Evolutionary conservation across 495 filamentous ascomycete genomes (phyloP).

Genomic region (Aspergillus leporis): DNA sequence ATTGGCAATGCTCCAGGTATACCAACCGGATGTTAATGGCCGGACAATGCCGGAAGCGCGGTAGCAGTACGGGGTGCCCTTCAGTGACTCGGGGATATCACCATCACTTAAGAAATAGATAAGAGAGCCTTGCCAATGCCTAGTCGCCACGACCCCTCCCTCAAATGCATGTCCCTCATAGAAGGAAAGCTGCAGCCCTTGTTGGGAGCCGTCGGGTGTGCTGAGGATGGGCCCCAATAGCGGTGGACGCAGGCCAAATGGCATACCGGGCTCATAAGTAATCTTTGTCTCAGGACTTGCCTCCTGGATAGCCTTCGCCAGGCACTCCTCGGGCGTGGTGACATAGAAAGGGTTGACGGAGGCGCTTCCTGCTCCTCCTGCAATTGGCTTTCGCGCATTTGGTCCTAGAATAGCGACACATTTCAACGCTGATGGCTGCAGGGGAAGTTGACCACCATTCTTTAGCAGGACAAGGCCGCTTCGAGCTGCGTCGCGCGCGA

Average conservation of each 20-base stretch:
- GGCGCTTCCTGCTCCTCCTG: conserved; percentile 69
- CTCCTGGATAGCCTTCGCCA: neutral
- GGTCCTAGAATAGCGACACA: conserved; percentile 68
- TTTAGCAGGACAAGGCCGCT: conserved; percentile 69
- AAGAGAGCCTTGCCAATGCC: too few species aligned
- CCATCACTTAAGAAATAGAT: too few species aligned
- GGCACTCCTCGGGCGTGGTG: conserved; percentile 57
- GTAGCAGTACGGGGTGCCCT: neutral
- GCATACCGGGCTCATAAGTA: too few species aligned
- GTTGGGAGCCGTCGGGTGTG: too few species aligned
- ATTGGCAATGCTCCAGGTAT: neutral
- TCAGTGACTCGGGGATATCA: too few species aligned
- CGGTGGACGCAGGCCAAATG: too few species aligned
- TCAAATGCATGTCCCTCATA: too few species aligned
- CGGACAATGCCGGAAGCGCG: neutral
- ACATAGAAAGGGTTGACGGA: conserved; percentile 71
- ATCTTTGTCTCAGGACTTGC: too few species aligned
- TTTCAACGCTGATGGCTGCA: conserved; percentile 34
- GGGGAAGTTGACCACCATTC: conserved; percentile 60
- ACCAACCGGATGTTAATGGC: neutral
- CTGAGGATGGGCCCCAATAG: too few species aligned
- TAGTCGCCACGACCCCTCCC: too few species aligned
- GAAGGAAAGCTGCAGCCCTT: too few species aligned
- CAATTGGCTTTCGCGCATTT: conserved; percentile 59
- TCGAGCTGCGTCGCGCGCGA: conserved; percentile 56